A percentile compares a stretch with the other conserved stretches of the same genome.
Conservation (phyloP, 1,284 basidiomycete genomes). For the Heterobasidion parviporum region DNA sequence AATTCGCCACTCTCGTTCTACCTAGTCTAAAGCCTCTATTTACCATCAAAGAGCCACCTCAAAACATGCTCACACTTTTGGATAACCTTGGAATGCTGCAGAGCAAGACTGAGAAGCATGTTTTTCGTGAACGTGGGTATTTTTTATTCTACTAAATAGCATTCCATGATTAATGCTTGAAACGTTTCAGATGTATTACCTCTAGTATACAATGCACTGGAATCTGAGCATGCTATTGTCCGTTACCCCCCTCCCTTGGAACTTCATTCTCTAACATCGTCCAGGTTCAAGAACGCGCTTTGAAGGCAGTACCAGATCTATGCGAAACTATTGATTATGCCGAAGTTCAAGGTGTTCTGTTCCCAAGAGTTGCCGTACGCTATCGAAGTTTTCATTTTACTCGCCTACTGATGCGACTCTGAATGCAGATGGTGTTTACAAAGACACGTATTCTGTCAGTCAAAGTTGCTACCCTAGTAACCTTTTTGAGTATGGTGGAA, state of each 20-base stretch:
- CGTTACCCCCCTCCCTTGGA: conserved; percentile 13
- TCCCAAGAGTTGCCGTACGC: conserved; percentile 78
- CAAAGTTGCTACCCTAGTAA: conserved; percentile 84
- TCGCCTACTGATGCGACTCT: not conserved
- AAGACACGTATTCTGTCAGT: conserved; percentile 81
- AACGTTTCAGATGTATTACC: conserved; percentile 75
- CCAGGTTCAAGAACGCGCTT: conserved; percentile 86
- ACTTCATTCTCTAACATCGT: conserved; percentile 10
- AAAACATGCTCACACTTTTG: conserved; percentile 90
- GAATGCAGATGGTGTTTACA: conserved; percentile 72
- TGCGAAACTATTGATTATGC: conserved; percentile 93
- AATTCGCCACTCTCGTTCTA: conserved; percentile 79
- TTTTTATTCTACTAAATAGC: not conserved
- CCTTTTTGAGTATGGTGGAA: conserved; percentile 89
- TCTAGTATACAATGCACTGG: conserved; percentile 90
- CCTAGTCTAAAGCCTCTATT: conserved; percentile 91
- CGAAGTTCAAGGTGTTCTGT: conserved; percentile 79
- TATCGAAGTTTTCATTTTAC: not conserved
- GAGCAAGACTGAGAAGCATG: conserved; percentile 79
- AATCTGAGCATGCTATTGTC: conserved; percentile 82
- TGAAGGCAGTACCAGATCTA: conserved; percentile 79
- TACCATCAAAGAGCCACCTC: conserved; percentile 88
- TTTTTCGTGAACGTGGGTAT: conserved; percentile 82
- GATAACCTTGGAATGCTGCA: conserved; percentile 88
- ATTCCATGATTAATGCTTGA: not conserved